phyloP scores from a whole-genome alignment of 2,329 filamentous ascomycete species.

The Xylariales sp. region DNA sequence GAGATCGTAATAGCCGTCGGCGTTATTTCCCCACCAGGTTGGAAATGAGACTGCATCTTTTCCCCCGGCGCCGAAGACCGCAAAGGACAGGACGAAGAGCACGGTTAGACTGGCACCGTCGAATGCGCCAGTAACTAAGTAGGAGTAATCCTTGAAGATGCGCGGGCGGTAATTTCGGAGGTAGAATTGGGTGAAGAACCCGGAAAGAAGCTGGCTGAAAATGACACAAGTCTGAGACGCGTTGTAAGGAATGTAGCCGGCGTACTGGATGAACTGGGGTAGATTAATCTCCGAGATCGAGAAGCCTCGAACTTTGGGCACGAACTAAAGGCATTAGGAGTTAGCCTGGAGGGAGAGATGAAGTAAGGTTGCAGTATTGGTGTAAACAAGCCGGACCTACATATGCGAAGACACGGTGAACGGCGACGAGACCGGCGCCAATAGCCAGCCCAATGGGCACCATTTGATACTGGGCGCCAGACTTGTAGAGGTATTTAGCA shows the following conservation, averaged over 20 bases:
- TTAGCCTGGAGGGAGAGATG: slow-evolving; percentile 8
- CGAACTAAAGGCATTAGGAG: slow-evolving; percentile 28
- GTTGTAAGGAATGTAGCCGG: slow-evolving; percentile 52
- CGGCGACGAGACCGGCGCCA: slow-evolving; percentile 37
- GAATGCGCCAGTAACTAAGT: slow-evolving; percentile 47
- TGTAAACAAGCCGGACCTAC: too few species aligned
- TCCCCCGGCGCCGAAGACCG: slow-evolving; percentile 49
- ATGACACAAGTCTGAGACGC: slow-evolving; percentile 51
- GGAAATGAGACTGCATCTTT: slow-evolving; percentile 40
- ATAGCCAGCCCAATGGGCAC: slow-evolving; percentile 47
- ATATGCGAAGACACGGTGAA: slow-evolving; percentile 38
- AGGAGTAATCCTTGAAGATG: slow-evolving; percentile 50
- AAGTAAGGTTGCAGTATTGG: neutral
- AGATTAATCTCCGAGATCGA: slow-evolving; percentile 42
- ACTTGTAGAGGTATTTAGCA: slow-evolving; percentile 47
- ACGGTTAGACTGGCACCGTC: slow-evolving; percentile 45
- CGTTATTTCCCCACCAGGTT: slow-evolving; percentile 51
- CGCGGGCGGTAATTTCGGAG: slow-evolving; percentile 47
- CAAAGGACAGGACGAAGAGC: slow-evolving; percentile 50
- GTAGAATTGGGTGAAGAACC: slow-evolving; percentile 47
- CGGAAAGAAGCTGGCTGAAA: slow-evolving; percentile 37
- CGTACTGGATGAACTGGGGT: slow-evolving; percentile 49
- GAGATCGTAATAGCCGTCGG: slow-evolving; percentile 41
- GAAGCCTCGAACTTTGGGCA: slow-evolving; percentile 40
- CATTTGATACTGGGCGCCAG: slow-evolving; percentile 36